A percentile compares a stretch with the other conserved stretches of the same genome.
Conservation (phyloP, 441 rosid species). For the Euphorbia corollata region DNA sequence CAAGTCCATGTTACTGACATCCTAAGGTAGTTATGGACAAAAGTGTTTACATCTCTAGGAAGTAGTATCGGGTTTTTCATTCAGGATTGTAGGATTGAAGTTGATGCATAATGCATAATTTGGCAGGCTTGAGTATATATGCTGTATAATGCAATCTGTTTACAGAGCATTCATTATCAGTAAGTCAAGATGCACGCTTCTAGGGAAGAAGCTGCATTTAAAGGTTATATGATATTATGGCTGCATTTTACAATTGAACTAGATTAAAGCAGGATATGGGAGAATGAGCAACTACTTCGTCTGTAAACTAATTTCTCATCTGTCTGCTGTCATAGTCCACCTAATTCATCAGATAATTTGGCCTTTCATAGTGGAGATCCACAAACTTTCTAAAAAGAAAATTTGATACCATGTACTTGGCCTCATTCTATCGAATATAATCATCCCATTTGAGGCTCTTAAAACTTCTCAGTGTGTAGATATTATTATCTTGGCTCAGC, state of each 20-base stretch:
- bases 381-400: not conserved
- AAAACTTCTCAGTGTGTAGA: not conserved
- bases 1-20: too few species aligned
- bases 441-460: not conserved
- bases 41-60: not conserved
- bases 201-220: not conserved
- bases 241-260: not conserved
- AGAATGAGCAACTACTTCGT: not conserved
- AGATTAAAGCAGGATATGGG: not conserved
- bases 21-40: not conserved
- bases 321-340: not conserved
- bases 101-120: not conserved
- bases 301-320: not conserved
- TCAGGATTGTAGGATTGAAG: not conserved
- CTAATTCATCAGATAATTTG: not conserved
- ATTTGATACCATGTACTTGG: too few species aligned
- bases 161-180: not conserved
- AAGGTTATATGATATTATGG: slow-evolving; percentile 5
- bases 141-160: not conserved
- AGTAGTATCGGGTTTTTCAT: not conserved
- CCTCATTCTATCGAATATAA: too few species aligned
- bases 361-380: not conserved
- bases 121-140: not conserved
- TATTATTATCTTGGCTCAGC: not conserved
- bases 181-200: slow-evolving; percentile 4